A percentile compares a stretch with the other conserved stretches of the same genome.
These are phyloP conservation scores for Daldinia sp. DNA, from an alignment of 2,329 filamentous ascomycete species.

Conservation along the genomic window DNA sequence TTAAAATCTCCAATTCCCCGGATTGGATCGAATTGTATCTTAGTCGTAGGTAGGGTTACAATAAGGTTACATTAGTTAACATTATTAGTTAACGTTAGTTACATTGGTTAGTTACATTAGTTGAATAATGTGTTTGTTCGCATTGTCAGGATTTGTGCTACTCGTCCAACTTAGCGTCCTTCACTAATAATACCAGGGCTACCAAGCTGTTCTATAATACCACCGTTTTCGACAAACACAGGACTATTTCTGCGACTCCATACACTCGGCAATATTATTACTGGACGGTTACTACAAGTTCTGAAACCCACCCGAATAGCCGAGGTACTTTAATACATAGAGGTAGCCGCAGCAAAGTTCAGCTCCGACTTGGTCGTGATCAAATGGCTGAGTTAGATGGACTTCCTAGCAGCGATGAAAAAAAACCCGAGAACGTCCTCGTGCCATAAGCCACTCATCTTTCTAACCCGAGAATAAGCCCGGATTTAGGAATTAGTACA, in stretches of 20 bases:
- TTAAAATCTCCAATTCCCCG: slow-evolving; percentile 17
- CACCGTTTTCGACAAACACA: slow-evolving; percentile 7
- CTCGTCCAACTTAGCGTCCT: slow-evolving; percentile 10
- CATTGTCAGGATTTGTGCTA: slow-evolving; percentile 18
- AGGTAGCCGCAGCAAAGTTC: not conserved
- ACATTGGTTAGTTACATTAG: too few species aligned
- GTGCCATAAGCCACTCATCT: not conserved
- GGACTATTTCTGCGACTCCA: not conserved
- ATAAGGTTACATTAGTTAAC: too few species aligned
- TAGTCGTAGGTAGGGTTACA: slow-evolving; percentile 29
- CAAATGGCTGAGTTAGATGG: not conserved
- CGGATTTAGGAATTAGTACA: not conserved
- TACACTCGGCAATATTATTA: slow-evolving; percentile 16
- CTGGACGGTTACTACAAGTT: slow-evolving; percentile 17
- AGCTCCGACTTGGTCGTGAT: not conserved
- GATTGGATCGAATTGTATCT: slow-evolving; percentile 35
- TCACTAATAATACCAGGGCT: slow-evolving; percentile 13
- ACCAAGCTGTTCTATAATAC: not conserved
- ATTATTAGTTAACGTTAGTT: too few species aligned
- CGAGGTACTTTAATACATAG: not conserved
- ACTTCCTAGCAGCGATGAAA: slow-evolving; percentile 1
- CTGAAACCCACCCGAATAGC: slow-evolving; percentile 6
- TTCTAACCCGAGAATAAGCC: not conserved
- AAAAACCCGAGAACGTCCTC: not conserved
- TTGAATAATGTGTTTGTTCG: slow-evolving; percentile 14